Percentiles rank a stretch among this genome's conserved stretches.
Conservation (phyloP, 1,284 basidiomycete species). For the Papiliotrema flavescens region DNA sequence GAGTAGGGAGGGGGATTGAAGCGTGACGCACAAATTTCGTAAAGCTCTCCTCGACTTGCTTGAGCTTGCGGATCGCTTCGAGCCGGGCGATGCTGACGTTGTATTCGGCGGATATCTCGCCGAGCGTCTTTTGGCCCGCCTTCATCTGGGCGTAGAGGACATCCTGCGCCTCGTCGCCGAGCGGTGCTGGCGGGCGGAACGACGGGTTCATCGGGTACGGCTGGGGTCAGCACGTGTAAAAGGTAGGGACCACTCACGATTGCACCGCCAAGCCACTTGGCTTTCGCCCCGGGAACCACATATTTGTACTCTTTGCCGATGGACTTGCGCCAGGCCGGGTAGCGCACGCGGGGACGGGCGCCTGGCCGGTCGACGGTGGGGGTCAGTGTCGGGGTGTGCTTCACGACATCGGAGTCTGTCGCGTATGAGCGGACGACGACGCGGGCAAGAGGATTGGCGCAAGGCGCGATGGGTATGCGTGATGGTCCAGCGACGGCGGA, state of each 20-base stretch:
- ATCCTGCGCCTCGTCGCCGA: constrained; percentile 40
- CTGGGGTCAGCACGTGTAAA: constrained; percentile 19
- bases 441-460: too few relatives aligned
- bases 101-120: constrained; percentile 35
- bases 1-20: constrained; percentile 8
- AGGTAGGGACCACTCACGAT: constrained; percentile 28
- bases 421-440: neutral
- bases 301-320: constrained; percentile 22
- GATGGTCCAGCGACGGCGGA: constrained; percentile 25
- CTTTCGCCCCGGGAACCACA: constrained; percentile 25
- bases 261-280: constrained; percentile 42
- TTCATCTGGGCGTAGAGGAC: constrained; percentile 27
- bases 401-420: neutral
- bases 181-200: constrained; percentile 46
- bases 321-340: constrained; percentile 26
- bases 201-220: constrained; percentile 45
- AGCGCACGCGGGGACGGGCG: too few relatives aligned
- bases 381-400: too few relatives aligned
- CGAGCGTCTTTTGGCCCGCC: constrained; percentile 22
- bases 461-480: too few relatives aligned
- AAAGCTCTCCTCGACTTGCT: constrained; percentile 43
- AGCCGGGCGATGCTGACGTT: constrained; percentile 45
- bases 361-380: too few relatives aligned
- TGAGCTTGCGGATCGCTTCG: constrained; percentile 45
- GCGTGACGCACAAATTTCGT: neutral